Evolutionary conservation across 2,329 filamentous ascomycete species (phyloP).

Genomic region (Shiraia sp.): DNA sequence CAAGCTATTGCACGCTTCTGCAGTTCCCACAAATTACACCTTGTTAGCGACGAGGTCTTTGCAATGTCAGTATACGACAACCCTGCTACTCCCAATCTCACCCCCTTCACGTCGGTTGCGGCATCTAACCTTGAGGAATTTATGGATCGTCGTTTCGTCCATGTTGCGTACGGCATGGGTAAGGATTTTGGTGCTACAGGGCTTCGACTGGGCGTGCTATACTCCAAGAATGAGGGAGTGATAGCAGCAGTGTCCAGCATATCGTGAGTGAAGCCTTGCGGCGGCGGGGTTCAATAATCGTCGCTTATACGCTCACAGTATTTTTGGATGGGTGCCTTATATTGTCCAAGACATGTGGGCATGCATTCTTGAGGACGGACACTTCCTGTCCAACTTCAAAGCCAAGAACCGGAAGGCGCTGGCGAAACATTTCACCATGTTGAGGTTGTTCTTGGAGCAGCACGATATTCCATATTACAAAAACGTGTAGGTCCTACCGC

Average conservation of each 20-base stretch:
- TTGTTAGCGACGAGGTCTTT: no score
- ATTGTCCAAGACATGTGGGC: conserved; percentile 4
- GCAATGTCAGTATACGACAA: no score
- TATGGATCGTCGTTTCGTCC: no score
- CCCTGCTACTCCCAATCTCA: no score
- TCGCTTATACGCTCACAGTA: not conserved
- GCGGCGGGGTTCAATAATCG: not conserved
- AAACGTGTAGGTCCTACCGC: no score
- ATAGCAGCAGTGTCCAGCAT: conserved; percentile 1
- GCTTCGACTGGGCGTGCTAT: conserved; percentile 3
- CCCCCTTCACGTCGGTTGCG: no score
- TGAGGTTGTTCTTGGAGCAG: not conserved
- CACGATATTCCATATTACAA: no score
- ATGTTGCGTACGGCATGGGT: no score
- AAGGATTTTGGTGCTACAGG: not conserved
- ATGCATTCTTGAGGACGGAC: conserved; percentile 2
- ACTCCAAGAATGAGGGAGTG: conserved; percentile 1
- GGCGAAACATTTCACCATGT: not conserved
- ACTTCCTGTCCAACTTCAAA: not conserved
- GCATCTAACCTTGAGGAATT: no score
- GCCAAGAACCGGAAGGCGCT: not conserved
- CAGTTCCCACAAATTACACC: no score
- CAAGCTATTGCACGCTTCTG: no score
- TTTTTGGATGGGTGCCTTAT: conserved; percentile 2
- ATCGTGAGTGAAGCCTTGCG: not conserved